phyloP scores from a whole-genome alignment of 2,329 filamentous ascomycete genomes.

The Orbilia quercus region DNA sequence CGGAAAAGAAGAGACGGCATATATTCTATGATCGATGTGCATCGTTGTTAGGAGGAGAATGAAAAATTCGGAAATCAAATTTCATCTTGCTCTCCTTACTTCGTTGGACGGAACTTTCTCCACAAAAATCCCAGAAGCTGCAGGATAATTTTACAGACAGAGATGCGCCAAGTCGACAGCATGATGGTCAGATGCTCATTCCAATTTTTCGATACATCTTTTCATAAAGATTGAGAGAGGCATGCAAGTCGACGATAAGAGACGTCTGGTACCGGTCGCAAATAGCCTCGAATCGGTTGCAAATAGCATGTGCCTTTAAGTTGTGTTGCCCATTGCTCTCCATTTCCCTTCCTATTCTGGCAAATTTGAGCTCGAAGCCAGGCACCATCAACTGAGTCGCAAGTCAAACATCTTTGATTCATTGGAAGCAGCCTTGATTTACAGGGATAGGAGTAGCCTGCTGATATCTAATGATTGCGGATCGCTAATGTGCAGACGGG shows the following conservation, averaged over 20 bases:
- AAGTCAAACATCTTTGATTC: neutral
- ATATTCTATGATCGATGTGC: too few relatives aligned
- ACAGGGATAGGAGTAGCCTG: neutral
- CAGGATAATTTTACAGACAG: neutral
- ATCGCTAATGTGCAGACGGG: neutral
- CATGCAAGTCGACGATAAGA: conserved; percentile 2
- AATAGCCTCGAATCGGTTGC: too few relatives aligned
- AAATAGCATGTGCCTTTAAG: too few relatives aligned
- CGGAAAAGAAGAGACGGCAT: neutral
- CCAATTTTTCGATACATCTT: neutral
- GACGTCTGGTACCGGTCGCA: neutral
- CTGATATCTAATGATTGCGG: neutral
- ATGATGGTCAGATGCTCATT: neutral
- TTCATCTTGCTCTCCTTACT: neutral
- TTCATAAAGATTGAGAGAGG: conserved; percentile 5
- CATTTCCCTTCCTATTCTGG: conserved; percentile 1
- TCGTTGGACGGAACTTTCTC: conserved; percentile 2
- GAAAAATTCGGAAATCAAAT: conserved; percentile 5
- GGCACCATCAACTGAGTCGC: neutral
- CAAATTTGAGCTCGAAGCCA: neutral
- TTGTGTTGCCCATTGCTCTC: conserved; percentile 13
- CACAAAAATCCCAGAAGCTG: conserved; percentile 3
- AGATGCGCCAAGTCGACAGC: neutral
- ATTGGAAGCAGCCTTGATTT: neutral
- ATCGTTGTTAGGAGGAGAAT: conserved; percentile 8